phyloP scores from a whole-genome alignment of 371 early-diverging fungal genomes.

The Syncephalis plumigaleata region DNA sequence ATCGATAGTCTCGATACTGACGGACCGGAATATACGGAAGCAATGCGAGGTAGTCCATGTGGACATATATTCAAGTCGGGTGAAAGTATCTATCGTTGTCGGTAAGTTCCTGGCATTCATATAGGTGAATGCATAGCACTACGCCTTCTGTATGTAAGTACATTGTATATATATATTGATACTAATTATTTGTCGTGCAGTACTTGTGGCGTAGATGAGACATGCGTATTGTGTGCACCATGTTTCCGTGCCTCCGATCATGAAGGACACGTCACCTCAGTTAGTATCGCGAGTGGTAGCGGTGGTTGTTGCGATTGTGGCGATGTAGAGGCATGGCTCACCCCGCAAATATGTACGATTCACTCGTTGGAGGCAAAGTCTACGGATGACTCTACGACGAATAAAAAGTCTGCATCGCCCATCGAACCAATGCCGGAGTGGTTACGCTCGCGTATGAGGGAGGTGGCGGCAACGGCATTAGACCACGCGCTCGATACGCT shows the following conservation, averaged over 20 bases:
- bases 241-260: conserved; percentile 90
- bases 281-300: conserved; percentile 54
- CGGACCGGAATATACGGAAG: conserved; percentile 24
- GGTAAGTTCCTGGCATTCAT: conserved; percentile 37
- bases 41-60: conserved; percentile 51
- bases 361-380: conserved; percentile 30
- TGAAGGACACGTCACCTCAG: conserved; percentile 79
- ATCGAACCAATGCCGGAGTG: conserved; percentile 7
- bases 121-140: no score
- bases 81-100: conserved; percentile 71
- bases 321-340: conserved; percentile 87
- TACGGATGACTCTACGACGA: conserved; percentile 1
- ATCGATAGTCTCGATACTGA: not conserved
- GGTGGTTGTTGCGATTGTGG: conserved; percentile 98
- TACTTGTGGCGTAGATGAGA: conserved; percentile 82
- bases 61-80: conserved; percentile 68
- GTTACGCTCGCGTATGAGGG: no score
- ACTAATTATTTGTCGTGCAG: conserved; percentile 21
- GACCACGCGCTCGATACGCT: no score
- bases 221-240: conserved; percentile 83
- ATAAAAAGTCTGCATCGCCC: conserved; percentile 2
- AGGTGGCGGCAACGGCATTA: no score
- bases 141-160: not conserved
- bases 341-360: conserved; percentile 61
- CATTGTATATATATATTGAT: conserved; percentile 1